These are phyloP conservation scores for Aspergillus sp. DNA, from an alignment of 2,329 filamentous ascomycete species.

Conservation along the genomic window DNA sequence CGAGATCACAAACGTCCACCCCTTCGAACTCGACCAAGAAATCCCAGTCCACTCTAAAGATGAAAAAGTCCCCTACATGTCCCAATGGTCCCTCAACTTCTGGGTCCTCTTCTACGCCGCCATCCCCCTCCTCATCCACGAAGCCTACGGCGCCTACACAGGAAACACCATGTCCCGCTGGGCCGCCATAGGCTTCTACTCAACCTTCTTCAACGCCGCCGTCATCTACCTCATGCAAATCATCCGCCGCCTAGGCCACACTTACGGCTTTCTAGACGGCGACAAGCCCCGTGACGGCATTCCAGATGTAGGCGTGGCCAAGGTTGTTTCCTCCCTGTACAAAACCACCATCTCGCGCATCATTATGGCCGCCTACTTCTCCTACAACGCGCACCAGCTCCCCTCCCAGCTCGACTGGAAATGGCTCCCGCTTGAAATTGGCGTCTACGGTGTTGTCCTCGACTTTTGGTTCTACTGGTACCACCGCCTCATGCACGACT, in stretches of 20 bases:
- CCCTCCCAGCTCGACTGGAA: neutral
- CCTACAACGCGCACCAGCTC: neutral
- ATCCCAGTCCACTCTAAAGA: slow-evolving; percentile 28
- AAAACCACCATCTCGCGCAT: slow-evolving; percentile 1
- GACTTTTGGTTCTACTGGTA: slow-evolving; percentile 5
- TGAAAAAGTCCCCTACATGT: slow-evolving; percentile 32
- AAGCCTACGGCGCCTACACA: slow-evolving; percentile 19
- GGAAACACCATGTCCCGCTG: slow-evolving; percentile 20
- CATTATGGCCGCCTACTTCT: neutral
- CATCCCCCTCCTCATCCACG: slow-evolving; percentile 31
- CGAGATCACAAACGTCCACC: slow-evolving; percentile 20
- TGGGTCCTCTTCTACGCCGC: slow-evolving; percentile 34
- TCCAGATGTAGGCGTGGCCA: slow-evolving; percentile 30
- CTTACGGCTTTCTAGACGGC: slow-evolving; percentile 1
- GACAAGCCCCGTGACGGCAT: slow-evolving; percentile 24
- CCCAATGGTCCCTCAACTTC: slow-evolving; percentile 24
- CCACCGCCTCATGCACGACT: slow-evolving; percentile 2
- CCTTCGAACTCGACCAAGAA: slow-evolving; percentile 17
- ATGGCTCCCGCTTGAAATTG: slow-evolving; percentile 2
- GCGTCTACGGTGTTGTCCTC: neutral
- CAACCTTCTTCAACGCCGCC: slow-evolving; percentile 28
- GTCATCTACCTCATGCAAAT: slow-evolving; percentile 25
- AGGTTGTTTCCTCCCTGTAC: slow-evolving; percentile 18
- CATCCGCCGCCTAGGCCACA: slow-evolving; percentile 1
- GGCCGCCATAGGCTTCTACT: slow-evolving; percentile 30